Evolutionary conservation across 2,329 filamentous ascomycete species (phyloP).

Genomic region (Xylariaceae sp.): DNA sequence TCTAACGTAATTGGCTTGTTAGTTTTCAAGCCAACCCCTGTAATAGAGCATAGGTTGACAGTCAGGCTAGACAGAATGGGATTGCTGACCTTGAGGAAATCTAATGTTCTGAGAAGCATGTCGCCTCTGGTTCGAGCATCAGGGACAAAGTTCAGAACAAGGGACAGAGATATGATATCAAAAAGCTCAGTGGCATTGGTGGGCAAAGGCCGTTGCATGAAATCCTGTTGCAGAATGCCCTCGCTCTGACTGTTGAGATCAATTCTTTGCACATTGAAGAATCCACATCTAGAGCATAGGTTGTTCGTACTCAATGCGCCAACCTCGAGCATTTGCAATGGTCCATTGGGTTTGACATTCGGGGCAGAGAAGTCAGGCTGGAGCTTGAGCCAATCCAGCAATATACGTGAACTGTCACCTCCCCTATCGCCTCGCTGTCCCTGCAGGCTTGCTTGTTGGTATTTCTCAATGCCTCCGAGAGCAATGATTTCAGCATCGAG

Average conservation of each 20-base stretch:
- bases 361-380: conserved; percentile 32
- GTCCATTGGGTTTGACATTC: conserved; percentile 15
- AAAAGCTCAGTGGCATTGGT: conserved; percentile 61
- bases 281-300: conserved; percentile 70
- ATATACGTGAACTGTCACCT: conserved; percentile 62
- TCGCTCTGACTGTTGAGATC: conserved; percentile 85
- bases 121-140: conserved; percentile 71
- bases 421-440: conserved; percentile 65
- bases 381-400: conserved; percentile 63
- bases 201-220: conserved; percentile 84
- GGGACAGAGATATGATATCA: conserved; percentile 85
- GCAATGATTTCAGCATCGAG: conserved; percentile 54
- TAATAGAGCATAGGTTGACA: neutral
- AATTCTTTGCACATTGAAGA: conserved; percentile 77
- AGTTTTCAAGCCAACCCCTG: too few relatives aligned
- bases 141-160: conserved; percentile 94
- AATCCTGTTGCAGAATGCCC: conserved; percentile 84
- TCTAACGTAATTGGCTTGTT: too few relatives aligned
- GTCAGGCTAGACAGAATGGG: conserved; percentile 15
- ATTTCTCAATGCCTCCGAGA: conserved; percentile 60
- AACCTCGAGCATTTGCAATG: conserved; percentile 76
- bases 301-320: conserved; percentile 84
- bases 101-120: conserved; percentile 76
- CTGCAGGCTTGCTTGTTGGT: conserved; percentile 67
- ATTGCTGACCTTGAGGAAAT: conserved; percentile 56